These are phyloP conservation scores for Spongispora temasekensis DNA, from an alignment of 1,284 basidiomycete genomes.

Conservation along the genomic window DNA sequence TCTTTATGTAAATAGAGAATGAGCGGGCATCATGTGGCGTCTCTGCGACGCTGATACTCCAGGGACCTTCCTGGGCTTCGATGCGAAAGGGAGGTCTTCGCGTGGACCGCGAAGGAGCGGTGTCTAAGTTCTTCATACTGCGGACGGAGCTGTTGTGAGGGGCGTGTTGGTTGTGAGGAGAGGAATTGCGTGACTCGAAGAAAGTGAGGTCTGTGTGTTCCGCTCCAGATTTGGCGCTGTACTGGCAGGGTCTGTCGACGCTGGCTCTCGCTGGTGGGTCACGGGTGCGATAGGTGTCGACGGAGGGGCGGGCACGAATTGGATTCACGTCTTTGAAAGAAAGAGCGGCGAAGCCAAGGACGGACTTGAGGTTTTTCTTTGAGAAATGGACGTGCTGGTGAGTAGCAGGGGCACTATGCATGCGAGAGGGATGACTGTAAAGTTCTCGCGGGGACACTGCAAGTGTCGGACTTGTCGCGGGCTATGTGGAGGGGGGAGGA, in stretches of 20 bases:
- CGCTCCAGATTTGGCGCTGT: constrained; percentile 29
- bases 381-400: constrained; percentile 37
- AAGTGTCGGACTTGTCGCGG: constrained; percentile 25
- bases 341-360: constrained; percentile 40
- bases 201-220: constrained; percentile 39
- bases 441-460: constrained; percentile 23
- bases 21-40: constrained; percentile 58
- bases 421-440: constrained; percentile 31
- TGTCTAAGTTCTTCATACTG: constrained; percentile 40
- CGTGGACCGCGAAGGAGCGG: constrained; percentile 36
- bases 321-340: constrained; percentile 34
- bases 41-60: constrained; percentile 76
- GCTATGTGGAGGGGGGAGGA: constrained; percentile 16
- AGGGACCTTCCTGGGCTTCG: constrained; percentile 66
- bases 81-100: constrained; percentile 48
- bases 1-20: constrained; percentile 72
- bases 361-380: constrained; percentile 45
- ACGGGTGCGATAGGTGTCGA: constrained; percentile 28
- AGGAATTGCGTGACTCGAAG: constrained; percentile 35
- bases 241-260: constrained; percentile 33
- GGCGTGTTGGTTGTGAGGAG: constrained; percentile 36
- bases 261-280: constrained; percentile 32
- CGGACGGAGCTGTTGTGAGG: constrained; percentile 31
- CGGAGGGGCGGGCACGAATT: constrained; percentile 30
- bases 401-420: constrained; percentile 43